These are phyloP conservation scores for Alternaria ethzedia DNA, from an alignment of 2,329 filamentous ascomycete species.

Conservation along the genomic window DNA sequence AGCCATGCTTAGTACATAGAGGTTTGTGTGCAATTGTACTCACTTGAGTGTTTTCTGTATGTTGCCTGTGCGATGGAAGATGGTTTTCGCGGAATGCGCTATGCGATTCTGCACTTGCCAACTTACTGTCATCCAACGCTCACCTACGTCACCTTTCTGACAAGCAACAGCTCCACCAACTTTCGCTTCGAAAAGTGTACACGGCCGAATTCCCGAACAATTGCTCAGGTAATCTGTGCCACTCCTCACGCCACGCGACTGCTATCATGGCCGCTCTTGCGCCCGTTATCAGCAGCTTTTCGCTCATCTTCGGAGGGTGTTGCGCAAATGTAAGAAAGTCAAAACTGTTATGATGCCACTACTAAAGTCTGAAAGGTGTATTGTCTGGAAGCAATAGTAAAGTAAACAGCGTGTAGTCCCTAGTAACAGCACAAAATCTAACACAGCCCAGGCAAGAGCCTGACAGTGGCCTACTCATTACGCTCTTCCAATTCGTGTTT, in stretches of 20 bases:
- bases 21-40: not conserved
- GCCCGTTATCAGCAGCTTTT: constrained; percentile 65
- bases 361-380: constrained; percentile 71
- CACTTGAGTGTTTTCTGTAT: not conserved
- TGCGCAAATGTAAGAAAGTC: constrained; percentile 78
- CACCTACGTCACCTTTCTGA: constrained; percentile 9
- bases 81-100: not conserved
- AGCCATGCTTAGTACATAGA: constrained; percentile 17
- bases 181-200: not conserved
- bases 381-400: constrained; percentile 91
- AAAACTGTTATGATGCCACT: not conserved
- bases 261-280: constrained; percentile 43
- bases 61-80: not conserved
- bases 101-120: not conserved
- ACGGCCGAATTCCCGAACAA: not conserved
- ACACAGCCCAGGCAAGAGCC: constrained; percentile 71
- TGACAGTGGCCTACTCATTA: constrained; percentile 75
- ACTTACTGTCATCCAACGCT: not conserved
- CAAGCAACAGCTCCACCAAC: not conserved
- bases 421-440: constrained; percentile 9
- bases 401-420: constrained; percentile 64
- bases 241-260: not conserved
- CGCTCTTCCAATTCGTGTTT: constrained; percentile 59
- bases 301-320: constrained; percentile 92
- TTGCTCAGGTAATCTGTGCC: not conserved